A percentile compares a stretch with the other conserved stretches of the same genome.
Conservation (phyloP, 2,329 filamentous ascomycete genomes). For the Colletotrichum graminicola region DNA sequence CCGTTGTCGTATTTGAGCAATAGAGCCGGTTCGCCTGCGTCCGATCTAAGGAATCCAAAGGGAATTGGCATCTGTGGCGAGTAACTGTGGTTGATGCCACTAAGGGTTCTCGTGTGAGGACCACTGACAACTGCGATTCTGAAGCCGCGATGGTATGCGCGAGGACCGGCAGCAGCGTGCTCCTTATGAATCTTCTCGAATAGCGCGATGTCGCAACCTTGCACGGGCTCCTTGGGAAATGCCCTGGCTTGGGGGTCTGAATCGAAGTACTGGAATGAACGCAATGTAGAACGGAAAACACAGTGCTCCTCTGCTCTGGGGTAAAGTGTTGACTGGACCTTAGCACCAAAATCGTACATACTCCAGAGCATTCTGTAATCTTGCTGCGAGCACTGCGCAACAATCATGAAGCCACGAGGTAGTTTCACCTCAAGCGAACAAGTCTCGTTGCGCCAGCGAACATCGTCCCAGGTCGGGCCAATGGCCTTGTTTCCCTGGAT, state of each 20-base stretch:
- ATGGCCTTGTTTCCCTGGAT: conserved; percentile 77
- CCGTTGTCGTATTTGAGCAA: conserved; percentile 78
- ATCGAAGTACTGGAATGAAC: conserved; percentile 86
- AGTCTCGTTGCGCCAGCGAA: conserved; percentile 80
- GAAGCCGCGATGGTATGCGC: conserved; percentile 82
- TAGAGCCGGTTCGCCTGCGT: conserved; percentile 76
- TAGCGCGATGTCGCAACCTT: conserved; percentile 77
- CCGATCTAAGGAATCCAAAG: conserved; percentile 81
- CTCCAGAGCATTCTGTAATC: conserved; percentile 85
- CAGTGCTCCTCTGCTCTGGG: conserved; percentile 77
- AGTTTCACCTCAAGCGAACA: conserved; percentile 76
- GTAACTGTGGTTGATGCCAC: conserved; percentile 79
- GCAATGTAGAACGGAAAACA: conserved; percentile 76
- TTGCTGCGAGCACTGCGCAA: conserved; percentile 77
- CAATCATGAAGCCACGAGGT: conserved; percentile 80
- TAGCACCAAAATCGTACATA: conserved; percentile 86
- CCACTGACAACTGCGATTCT: conserved; percentile 83
- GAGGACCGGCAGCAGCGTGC: conserved; percentile 77
- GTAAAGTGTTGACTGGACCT: conserved; percentile 78
- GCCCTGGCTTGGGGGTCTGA: conserved; percentile 74
- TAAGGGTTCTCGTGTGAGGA: conserved; percentile 80
- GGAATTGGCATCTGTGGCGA: conserved; percentile 75
- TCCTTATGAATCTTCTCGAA: conserved; percentile 80
- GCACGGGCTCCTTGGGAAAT: conserved; percentile 81
- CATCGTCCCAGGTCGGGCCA: conserved; percentile 83